Evolutionary conservation across 2,329 filamentous ascomycete species (phyloP), one percentile per base, ranked within the genome.

Genomic region (Tympanopsis confertula): DNA sequence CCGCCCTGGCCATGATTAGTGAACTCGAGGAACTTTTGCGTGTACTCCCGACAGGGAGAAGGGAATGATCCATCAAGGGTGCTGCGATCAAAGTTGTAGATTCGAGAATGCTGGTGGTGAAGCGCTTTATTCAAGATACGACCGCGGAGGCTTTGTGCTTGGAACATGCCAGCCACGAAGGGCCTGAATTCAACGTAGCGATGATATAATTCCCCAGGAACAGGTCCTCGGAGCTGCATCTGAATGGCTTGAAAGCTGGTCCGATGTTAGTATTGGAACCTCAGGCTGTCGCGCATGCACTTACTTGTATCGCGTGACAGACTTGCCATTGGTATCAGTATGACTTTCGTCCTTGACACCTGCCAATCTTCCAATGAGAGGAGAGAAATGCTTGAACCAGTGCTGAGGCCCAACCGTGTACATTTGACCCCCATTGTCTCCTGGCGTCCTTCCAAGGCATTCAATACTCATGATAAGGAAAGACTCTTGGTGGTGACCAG

Each of bases 201-300:
- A 51, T 84, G 79, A 50, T 83, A 82, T 32, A 85, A 63, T 39
- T 73, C 59, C 24, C 66, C 59, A 0, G 80, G 80, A 0, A 79
- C 70, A 1, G 80, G 80, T 0, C 80, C 80, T 39, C 63, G 60
- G 20, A 84, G 63, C 52, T 84, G 80, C 42, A 84, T 70, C 50
- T 84, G 74, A 49, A 83, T 78, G 22, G 80, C 78, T 63, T 83
- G 78, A 55, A 84, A 84, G 52, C 75, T 80, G 49, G n/a, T n/a
- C n/a, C n/a, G n/a, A n/a, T n/a, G n/a, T n/a, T n/a, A 18, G 47
- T 51, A 19, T 7, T 7, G 17, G 30, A 33, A 26, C 37, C 37
- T 35, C 35, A 37, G 33, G 22, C 22, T 19, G 36, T 5, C 5
- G 22, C 36, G 24, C 38, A 35, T 24, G 5, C 20, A 59, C 69